Evolutionary conservation across 169 alveolate species (phyloP).

Genomic region (Plasmodium knowlesi): DNA sequence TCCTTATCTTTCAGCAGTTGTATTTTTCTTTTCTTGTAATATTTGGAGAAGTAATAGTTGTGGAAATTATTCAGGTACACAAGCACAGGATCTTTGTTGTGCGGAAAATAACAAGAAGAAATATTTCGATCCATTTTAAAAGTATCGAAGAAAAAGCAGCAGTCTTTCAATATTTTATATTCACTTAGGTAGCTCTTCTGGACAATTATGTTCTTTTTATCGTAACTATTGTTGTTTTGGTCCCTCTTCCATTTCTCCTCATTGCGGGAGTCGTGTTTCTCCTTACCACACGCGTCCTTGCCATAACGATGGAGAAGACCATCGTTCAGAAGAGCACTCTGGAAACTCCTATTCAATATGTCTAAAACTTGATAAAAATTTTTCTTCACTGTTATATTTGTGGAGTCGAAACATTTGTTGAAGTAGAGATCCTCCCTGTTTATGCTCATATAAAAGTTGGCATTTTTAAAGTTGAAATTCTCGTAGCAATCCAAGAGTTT

Average conservation of each 20-base stretch:
- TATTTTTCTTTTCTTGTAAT: slow-evolving; percentile 62
- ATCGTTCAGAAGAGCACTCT: background rate
- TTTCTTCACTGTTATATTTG: slow-evolving; percentile 3
- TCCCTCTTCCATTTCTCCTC: background rate
- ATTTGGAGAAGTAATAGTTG: slow-evolving; percentile 64
- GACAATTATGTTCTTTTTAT: slow-evolving; percentile 7
- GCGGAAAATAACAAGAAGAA: slow-evolving; percentile 65
- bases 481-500: slow-evolving; percentile 29
- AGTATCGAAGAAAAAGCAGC: slow-evolving; percentile 63
- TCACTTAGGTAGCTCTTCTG: slow-evolving; percentile 68
- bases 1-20: slow-evolving; percentile 44
- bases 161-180: slow-evolving; percentile 66
- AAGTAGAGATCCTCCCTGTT: slow-evolving; percentile 68
- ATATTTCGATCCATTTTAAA: slow-evolving; percentile 69
- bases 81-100: slow-evolving; percentile 59
- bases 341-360: slow-evolving; percentile 6
- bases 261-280: background rate
- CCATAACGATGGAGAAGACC: background rate
- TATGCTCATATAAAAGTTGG: slow-evolving; percentile 24
- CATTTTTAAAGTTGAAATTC: slow-evolving; percentile 27
- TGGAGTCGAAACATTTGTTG: slow-evolving; percentile 35
- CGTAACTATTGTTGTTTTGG: background rate
- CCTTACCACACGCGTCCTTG: background rate
- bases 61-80: slow-evolving; percentile 66
- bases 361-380: slow-evolving; percentile 38